Conservation (phyloP, 2,329 filamentous ascomycete genomes). For the Microdochium paspali region DNA sequence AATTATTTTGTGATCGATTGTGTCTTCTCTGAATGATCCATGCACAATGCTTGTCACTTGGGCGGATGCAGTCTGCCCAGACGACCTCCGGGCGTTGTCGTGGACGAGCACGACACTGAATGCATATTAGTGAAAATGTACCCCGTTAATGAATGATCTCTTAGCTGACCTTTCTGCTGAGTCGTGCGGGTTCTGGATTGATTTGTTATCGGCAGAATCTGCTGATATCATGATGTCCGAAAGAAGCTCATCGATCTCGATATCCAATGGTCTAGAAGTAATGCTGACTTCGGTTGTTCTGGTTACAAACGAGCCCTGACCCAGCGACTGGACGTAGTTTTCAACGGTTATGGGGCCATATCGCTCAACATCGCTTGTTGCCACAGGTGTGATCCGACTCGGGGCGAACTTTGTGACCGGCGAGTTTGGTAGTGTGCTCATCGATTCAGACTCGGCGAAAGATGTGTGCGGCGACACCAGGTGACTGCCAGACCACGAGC, state of each 20-base stretch:
- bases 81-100: too few relatives aligned
- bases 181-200: conserved; percentile 17
- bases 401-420: not conserved
- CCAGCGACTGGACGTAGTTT: conserved; percentile 23
- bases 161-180: conserved; percentile 17
- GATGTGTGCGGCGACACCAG: not conserved
- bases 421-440: not conserved
- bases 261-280: conserved; percentile 20
- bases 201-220: conserved; percentile 14
- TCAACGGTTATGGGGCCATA: not conserved
- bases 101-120: too few relatives aligned
- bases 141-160: too few relatives aligned
- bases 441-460: not conserved
- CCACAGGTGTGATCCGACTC: not conserved
- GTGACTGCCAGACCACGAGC: conserved; percentile 15
- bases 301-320: conserved; percentile 30
- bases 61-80: too few relatives aligned
- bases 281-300: conserved; percentile 27
- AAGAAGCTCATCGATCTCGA: conserved; percentile 21
- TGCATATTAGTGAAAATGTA: too few relatives aligned
- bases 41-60: too few relatives aligned
- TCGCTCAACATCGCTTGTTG: not conserved
- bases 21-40: too few relatives aligned
- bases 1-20: too few relatives aligned
- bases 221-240: conserved; percentile 27